phyloP scores from a whole-genome alignment of 169 alveolate species.

The Eimeria acervulina region DNA sequence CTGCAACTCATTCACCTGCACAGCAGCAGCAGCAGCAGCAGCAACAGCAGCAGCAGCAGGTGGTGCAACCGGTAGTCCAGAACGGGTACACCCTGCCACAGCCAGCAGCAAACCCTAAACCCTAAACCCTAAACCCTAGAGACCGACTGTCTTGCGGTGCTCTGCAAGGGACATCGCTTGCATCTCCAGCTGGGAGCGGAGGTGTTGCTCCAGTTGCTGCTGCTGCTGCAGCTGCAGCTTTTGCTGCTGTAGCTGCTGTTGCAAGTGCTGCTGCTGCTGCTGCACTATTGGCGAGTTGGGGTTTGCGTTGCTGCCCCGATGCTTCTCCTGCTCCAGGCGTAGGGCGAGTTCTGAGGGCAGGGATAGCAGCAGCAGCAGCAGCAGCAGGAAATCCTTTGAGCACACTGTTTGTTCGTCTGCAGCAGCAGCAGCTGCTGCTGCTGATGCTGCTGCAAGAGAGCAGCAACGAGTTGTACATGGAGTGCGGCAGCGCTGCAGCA shows the following conservation, averaged over 20 bases:
- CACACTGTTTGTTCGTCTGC: neutral
- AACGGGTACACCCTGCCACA: neutral
- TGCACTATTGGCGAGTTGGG: neutral
- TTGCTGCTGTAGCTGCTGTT: neutral
- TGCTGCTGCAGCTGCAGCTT: constrained; percentile 23
- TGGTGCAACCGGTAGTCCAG: neutral
- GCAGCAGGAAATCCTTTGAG: neutral
- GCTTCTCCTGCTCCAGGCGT: constrained; percentile 48
- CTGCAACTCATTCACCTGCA: constrained; percentile 2
- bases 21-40: neutral
- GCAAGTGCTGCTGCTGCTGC: constrained; percentile 35
- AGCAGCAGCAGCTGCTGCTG: constrained; percentile 27
- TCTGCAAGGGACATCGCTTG: constrained; percentile 48
- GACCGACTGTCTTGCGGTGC: constrained; percentile 58
- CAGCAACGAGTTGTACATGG: neutral
- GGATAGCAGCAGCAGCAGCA: neutral
- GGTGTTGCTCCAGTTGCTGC: constrained; percentile 47
- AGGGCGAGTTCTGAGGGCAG: neutral
- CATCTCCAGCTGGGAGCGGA: constrained; percentile 35
- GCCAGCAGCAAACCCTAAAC: neutral
- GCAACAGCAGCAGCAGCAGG: neutral
- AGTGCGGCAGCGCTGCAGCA: neutral
- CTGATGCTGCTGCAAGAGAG: neutral
- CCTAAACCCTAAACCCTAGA: neutral
- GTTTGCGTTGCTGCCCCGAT: neutral